These are phyloP conservation scores for Mortierella sp. DNA, from an alignment of 371 early-diverging fungal species.

Conservation along the genomic window DNA sequence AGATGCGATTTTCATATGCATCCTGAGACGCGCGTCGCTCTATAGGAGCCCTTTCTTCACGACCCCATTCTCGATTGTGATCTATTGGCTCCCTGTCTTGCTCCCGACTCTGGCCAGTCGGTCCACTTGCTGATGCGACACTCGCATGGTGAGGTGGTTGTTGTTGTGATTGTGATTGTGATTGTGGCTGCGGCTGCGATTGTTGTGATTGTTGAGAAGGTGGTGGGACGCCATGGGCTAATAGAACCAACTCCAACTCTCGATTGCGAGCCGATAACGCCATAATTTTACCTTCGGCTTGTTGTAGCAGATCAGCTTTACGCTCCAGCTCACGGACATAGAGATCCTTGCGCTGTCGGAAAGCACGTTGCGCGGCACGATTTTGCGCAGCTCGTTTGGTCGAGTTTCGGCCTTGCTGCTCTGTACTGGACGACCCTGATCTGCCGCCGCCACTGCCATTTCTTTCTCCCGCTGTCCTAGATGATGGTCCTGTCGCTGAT, in stretches of 20 bases:
- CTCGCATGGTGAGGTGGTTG: constrained; percentile 5
- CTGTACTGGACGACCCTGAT: constrained; percentile 22
- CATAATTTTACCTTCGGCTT: constrained; percentile 64
- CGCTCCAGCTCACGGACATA: constrained; percentile 78
- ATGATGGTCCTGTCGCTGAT: not conserved
- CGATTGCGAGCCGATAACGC: constrained; percentile 58
- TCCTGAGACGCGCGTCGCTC: not conserved
- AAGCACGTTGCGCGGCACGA: constrained; percentile 81
- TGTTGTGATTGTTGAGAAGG: constrained; percentile 35
- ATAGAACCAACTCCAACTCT: constrained; percentile 37
- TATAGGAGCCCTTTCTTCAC: not conserved
- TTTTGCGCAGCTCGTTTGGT: constrained; percentile 81
- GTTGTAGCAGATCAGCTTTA: constrained; percentile 63
- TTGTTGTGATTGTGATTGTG: constrained; percentile 28
- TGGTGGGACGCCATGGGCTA: not conserved
- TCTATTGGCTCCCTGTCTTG: constrained; percentile 9
- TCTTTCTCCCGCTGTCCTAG: not conserved
- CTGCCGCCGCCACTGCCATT: not conserved
- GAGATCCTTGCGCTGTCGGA: constrained; percentile 81
- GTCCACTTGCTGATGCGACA: not conserved
- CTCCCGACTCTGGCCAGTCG: not conserved
- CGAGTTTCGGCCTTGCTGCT: constrained; percentile 53
- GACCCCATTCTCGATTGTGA: constrained; percentile 4
- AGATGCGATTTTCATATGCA: not conserved
- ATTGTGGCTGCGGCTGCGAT: not conserved